Percentiles rank a stretch among this genome's conserved stretches.
phyloP scores from a whole-genome alignment of 257 asterid species.

The Solanum chiquidenum region DNA sequence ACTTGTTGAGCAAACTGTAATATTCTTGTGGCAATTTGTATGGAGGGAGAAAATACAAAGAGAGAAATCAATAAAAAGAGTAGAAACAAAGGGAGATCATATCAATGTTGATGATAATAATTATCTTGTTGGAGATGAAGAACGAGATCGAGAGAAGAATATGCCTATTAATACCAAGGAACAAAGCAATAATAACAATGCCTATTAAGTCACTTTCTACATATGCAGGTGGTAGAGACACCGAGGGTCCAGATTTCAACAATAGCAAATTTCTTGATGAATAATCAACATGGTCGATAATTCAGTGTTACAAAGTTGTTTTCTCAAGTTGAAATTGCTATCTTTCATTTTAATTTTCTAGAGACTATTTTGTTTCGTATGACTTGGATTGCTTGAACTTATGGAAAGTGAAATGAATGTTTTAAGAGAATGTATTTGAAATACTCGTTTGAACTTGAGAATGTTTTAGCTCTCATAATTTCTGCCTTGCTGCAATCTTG shows the following conservation, averaged over 20 bases:
- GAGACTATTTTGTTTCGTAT: background rate
- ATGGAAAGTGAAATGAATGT: background rate
- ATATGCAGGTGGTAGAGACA: background rate
- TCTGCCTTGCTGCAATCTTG: background rate
- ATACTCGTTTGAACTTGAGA: background rate
- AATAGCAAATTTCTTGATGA: background rate
- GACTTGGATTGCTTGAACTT: background rate
- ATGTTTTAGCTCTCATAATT: background rate
- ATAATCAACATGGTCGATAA: background rate
- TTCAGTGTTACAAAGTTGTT: background rate
- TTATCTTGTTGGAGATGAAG: background rate
- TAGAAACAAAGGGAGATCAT: background rate
- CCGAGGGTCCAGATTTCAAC: background rate
- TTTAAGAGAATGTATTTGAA: background rate
- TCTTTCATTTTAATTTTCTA: background rate
- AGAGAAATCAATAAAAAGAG: background rate
- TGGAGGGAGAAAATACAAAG: too few species aligned
- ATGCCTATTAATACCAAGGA: background rate
- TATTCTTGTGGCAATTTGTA: background rate
- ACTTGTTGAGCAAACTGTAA: background rate
- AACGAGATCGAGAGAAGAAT: background rate
- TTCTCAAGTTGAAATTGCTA: background rate
- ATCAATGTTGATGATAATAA: background rate
- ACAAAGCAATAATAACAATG: too few species aligned
- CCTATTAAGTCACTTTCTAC: background rate